These are phyloP conservation scores for Alternaria sp. DNA, from an alignment of 2,329 filamentous ascomycete species.

Conservation along the genomic window DNA sequence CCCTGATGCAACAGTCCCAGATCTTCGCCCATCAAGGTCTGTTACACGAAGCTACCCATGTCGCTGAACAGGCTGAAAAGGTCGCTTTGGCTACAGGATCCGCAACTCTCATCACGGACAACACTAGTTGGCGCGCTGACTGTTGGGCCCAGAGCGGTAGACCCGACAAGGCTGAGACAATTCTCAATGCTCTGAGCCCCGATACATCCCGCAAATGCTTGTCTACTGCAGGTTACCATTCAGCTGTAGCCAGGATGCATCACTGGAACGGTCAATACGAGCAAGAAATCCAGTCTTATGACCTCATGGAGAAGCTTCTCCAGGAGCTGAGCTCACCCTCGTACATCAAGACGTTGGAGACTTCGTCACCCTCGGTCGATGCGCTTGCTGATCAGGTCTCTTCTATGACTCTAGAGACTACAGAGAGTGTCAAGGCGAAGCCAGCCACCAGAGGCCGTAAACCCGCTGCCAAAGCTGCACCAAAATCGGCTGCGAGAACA, in stretches of 20 bases:
- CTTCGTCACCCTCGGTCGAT: constrained; percentile 37
- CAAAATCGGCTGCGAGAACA: constrained; percentile 18
- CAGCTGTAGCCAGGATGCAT: constrained; percentile 58
- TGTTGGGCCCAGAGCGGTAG: constrained; percentile 59
- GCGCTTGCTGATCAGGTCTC: constrained; percentile 53
- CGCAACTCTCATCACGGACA: constrained; percentile 59
- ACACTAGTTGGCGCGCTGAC: constrained; percentile 53
- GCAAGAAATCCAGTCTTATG: constrained; percentile 58
- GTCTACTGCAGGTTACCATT: constrained; percentile 61
- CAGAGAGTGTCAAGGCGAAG: constrained; percentile 17
- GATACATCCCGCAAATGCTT: constrained; percentile 51
- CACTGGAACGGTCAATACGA: constrained; percentile 56
- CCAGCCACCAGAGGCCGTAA: constrained; percentile 30
- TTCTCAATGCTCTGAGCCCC: constrained; percentile 61
- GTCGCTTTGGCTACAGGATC: constrained; percentile 74
- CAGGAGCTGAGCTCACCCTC: constrained; percentile 48
- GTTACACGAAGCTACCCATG: constrained; percentile 86
- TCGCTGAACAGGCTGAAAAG: constrained; percentile 82
- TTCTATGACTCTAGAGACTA: constrained; percentile 46
- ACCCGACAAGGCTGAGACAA: constrained; percentile 55
- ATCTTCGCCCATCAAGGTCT: constrained; percentile 85
- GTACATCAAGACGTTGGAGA: constrained; percentile 37
- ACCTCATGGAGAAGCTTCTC: constrained; percentile 56
- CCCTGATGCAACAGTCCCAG: constrained; percentile 74
- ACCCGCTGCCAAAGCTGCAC: constrained; percentile 22